Evolutionary conservation across 1,284 basidiomycete species (phyloP), one percentile per base, ranked within the genome.

Genomic region (Wallemia hederae): DNA sequence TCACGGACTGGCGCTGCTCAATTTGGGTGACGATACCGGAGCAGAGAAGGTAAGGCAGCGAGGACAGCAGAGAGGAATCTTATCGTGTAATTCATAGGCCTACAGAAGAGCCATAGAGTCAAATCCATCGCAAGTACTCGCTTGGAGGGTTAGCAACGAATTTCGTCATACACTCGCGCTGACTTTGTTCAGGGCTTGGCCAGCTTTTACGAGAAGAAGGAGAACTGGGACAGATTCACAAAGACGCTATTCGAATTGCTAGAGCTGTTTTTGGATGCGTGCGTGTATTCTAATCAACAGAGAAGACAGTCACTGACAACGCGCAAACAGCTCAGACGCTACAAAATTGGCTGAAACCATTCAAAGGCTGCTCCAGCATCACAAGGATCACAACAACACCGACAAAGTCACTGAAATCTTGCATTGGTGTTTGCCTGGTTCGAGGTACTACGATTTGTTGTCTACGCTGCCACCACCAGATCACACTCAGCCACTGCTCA

Each of bases 341-440:
- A 74, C 74, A 7, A 91, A 85, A 70, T 85, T 82, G 64, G 86
- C 84, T 0, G 83, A 87, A 66, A 73, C 75, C 0, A 69, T 92
- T 55, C 84, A 90, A 67, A 84, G 81, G 64, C 72, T 86, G 34
- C 71, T 94, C n/a, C 75, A 79, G 1, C 67, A 81, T 1, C 76
- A 79, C 26, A 74, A 80, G 19, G 72, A 78, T 58, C 74, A 80
- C 62, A 84, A 83, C 0, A 77, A 77, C 1, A 72, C 73, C 28
- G 68, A 73, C 59, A 75, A 86, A 70, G 83, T 83, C 64, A 57
- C 24, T 55, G 39, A 63, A 2, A 2, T 7, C 25, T 64, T n/a
- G 14, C 28, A 59, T 60, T 58, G 25, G 60, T 60, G 55, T 24
- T 29, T 28, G 60, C 27, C 24, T 33, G 28, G n/a, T 62, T 39